phyloP scores from a whole-genome alignment of 352 stramenopile genomes.

The Phytophthora sp. region DNA sequence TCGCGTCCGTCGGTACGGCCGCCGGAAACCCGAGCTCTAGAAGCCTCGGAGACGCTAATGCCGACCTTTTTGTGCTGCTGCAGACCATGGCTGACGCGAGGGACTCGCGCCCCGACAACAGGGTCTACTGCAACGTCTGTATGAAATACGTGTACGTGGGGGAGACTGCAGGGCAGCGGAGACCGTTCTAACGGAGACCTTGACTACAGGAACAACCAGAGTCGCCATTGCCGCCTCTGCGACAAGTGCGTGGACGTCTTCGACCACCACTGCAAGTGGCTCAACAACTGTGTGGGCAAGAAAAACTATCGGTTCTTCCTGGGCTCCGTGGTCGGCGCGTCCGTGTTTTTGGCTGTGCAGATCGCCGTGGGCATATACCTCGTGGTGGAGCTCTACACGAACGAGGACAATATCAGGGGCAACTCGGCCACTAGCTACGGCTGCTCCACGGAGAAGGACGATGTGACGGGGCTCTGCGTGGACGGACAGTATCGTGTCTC shows the following conservation, averaged over 20 bases:
- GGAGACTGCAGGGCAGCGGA: neutral
- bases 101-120: constrained; percentile 44
- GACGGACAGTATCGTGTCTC: constrained; percentile 63
- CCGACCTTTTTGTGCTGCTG: constrained; percentile 5
- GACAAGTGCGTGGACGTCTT: constrained; percentile 97
- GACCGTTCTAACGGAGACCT: neutral
- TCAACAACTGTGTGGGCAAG: constrained; percentile 96
- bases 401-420: constrained; percentile 42
- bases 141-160: constrained; percentile 85
- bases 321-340: constrained; percentile 68
- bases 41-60: neutral
- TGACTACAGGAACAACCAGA: constrained; percentile 78
- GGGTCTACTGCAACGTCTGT: constrained; percentile 90
- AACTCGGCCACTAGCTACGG: constrained; percentile 71
- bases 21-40: neutral
- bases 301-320: constrained; percentile 90
- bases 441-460: constrained; percentile 54
- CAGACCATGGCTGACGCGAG: constrained; percentile 38
- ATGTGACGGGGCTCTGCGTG: constrained; percentile 50
- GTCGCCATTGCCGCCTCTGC: constrained; percentile 94
- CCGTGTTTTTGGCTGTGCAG: constrained; percentile 71
- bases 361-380: constrained; percentile 71
- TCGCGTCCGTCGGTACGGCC: constrained; percentile 56
- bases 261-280: constrained; percentile 98
- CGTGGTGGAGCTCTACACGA: constrained; percentile 56